Evolutionary conservation across 441 rosid genomes (phyloP).

Genomic region (Biscutella auriculata): DNA sequence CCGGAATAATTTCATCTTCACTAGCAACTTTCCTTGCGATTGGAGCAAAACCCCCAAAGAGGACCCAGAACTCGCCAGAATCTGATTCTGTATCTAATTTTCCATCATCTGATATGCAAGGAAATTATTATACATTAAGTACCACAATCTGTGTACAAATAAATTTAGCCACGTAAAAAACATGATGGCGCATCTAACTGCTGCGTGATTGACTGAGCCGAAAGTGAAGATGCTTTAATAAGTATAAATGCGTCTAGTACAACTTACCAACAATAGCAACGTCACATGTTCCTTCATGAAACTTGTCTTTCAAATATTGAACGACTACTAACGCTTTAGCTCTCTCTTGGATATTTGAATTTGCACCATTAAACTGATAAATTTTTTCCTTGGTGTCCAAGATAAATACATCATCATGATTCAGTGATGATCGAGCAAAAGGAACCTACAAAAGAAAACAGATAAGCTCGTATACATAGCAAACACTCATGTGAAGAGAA

Average conservation of each 20-base stretch:
- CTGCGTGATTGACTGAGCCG: background rate
- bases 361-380: conserved; percentile 95
- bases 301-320: conserved; percentile 90
- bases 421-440: conserved; percentile 83
- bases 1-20: conserved; percentile 75
- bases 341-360: conserved; percentile 95
- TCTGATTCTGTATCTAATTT: conserved; percentile 97
- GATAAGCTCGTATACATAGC: conserved; percentile 11
- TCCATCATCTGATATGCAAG: conserved; percentile 68
- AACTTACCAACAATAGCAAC: conserved; percentile 93
- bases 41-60: conserved; percentile 98
- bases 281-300: conserved; percentile 80
- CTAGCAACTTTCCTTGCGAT: conserved; percentile 70
- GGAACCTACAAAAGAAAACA: conserved; percentile 55
- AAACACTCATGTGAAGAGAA: conserved; percentile 10
- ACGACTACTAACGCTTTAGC: conserved; percentile 95
- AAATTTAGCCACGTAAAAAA: background rate
- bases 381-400: conserved; percentile 72
- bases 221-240: background rate
- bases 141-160: background rate
- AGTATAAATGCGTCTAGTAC: conserved; percentile 5
- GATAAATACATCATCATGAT: conserved; percentile 97
- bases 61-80: conserved; percentile 98
- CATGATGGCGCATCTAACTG: background rate
- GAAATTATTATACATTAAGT: conserved; percentile 14